Evolutionary conservation across 805 yeast genomes (phyloP).

Genomic region (Lachancea cidri): DNA sequence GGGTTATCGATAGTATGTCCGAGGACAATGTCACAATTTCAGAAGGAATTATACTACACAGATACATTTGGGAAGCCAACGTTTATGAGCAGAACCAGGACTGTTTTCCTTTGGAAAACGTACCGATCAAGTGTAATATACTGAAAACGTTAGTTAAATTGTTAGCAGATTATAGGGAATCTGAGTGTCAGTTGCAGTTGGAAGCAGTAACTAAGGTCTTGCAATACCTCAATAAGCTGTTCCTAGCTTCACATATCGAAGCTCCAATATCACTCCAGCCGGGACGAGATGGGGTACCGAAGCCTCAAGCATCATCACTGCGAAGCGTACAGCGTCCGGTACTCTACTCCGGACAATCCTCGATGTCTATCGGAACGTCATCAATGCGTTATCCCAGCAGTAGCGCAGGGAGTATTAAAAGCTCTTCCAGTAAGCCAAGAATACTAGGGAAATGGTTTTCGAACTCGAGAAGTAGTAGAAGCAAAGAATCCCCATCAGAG

Average conservation of each 20-base stretch:
- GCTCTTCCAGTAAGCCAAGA: slow-evolving; percentile 4
- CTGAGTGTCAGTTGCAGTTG: slow-evolving; percentile 2
- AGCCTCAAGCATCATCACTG: background rate
- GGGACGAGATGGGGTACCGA: background rate
- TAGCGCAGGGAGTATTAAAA: background rate
- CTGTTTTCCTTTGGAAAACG: slow-evolving; percentile 14
- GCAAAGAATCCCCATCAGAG: background rate
- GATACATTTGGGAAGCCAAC: slow-evolving; percentile 12
- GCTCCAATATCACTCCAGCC: background rate
- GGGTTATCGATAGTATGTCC: slow-evolving; percentile 12
- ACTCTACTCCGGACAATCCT: background rate
- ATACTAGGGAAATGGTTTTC: slow-evolving; percentile 6
- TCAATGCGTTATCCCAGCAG: background rate
- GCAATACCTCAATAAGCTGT: slow-evolving; percentile 12
- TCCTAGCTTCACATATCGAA: slow-evolving; percentile 4
- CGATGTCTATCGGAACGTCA: background rate
- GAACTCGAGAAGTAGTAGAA: background rate
- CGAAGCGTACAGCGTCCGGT: background rate
- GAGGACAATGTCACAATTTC: slow-evolving; percentile 11
- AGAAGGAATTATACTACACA: slow-evolving; percentile 9
- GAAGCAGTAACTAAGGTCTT: slow-evolving; percentile 9
- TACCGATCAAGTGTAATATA: slow-evolving; percentile 16
- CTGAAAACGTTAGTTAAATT: slow-evolving; percentile 11
- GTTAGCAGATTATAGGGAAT: slow-evolving; percentile 9
- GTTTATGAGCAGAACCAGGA: slow-evolving; percentile 8